These are phyloP conservation scores for Thymus mandschuricus DNA, from an alignment of 257 asterid species.

Conservation along the genomic window DNA sequence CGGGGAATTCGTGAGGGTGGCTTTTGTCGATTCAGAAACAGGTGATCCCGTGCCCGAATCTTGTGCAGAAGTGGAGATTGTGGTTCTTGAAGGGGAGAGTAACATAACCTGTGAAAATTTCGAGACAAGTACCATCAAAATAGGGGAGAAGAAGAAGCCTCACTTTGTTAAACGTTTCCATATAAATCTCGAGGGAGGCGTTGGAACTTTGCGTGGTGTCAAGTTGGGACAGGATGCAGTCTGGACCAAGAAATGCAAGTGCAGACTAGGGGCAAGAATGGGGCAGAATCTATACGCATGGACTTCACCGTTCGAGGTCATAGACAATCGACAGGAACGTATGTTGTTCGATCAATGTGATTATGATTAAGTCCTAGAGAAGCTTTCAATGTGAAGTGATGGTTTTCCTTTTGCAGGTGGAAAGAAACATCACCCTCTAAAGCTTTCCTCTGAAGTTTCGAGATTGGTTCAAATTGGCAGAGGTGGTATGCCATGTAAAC, in stretches of 20 bases:
- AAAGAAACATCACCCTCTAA: constrained; percentile 16
- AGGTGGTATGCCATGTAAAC: too few species aligned
- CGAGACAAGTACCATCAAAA: constrained; percentile 32
- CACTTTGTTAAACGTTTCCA: constrained; percentile 39
- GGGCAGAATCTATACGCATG: constrained; percentile 40
- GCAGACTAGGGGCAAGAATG: constrained; percentile 55
- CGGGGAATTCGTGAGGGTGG: too few species aligned
- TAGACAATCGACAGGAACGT: constrained; percentile 35
- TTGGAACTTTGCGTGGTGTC: constrained; percentile 32
- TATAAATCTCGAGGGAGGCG: constrained; percentile 39
- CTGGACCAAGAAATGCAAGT: constrained; percentile 43
- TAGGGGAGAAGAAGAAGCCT: constrained; percentile 45
- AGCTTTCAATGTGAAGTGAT: too few species aligned
- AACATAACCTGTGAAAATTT: constrained; percentile 39
- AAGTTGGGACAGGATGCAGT: constrained; percentile 39
- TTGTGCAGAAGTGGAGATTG: constrained; percentile 48
- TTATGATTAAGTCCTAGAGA: too few species aligned
- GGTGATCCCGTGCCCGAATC: constrained; percentile 30
- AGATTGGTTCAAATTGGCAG: too few species aligned
- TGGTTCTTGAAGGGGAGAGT: constrained; percentile 37
- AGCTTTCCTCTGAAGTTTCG: constrained; percentile 26
- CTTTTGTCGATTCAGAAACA: too few species aligned
- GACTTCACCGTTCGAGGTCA: constrained; percentile 45
- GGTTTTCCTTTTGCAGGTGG: too few species aligned
- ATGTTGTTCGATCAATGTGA: too few species aligned